These are phyloP conservation scores for Yamadazyma siamensis DNA, from an alignment of 1,139 yeast genomes.

Conservation along the genomic window DNA sequence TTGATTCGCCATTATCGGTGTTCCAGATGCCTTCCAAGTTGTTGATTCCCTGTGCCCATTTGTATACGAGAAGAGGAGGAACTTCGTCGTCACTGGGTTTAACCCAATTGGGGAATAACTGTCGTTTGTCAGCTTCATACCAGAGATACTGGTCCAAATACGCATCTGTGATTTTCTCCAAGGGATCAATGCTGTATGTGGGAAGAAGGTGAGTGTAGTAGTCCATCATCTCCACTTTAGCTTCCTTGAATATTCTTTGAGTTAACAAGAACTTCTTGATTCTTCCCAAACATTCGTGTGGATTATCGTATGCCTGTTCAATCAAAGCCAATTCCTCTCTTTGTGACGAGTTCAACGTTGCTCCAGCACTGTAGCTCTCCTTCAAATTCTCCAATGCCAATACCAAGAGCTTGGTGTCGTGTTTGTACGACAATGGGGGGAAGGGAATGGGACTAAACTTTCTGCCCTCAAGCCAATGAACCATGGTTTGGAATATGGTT, in stretches of 20 bases:
- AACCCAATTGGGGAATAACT: constrained; percentile 91
- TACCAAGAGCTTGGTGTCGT: constrained; percentile 85
- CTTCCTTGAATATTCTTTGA: constrained; percentile 90
- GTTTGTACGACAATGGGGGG: constrained; percentile 89
- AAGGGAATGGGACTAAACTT: constrained; percentile 87
- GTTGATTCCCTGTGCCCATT: constrained; percentile 95
- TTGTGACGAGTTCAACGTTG: constrained; percentile 79
- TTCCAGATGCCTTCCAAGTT: constrained; percentile 80
- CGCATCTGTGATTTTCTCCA: constrained; percentile 95
- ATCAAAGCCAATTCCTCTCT: constrained; percentile 90
- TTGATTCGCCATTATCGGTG: constrained; percentile 66
- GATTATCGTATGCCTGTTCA: constrained; percentile 96
- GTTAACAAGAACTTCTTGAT: constrained; percentile 80
- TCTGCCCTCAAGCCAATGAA: constrained; percentile 87
- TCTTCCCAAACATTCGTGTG: constrained; percentile 86
- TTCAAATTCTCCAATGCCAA: constrained; percentile 87
- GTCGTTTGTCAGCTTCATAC: constrained; percentile 90
- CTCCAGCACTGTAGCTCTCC: constrained; percentile 79
- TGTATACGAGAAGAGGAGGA: constrained; percentile 86
- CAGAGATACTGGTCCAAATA: constrained; percentile 92
- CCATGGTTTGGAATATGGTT: constrained; percentile 79
- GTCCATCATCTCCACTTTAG: constrained; percentile 87
- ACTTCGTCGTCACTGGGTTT: constrained; percentile 94
- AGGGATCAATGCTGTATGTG: constrained; percentile 82
- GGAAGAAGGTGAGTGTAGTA: constrained; percentile 82